Conservation (phyloP, 768 basidiomycete species). For the Leucocoprinus leucothites region DNA sequence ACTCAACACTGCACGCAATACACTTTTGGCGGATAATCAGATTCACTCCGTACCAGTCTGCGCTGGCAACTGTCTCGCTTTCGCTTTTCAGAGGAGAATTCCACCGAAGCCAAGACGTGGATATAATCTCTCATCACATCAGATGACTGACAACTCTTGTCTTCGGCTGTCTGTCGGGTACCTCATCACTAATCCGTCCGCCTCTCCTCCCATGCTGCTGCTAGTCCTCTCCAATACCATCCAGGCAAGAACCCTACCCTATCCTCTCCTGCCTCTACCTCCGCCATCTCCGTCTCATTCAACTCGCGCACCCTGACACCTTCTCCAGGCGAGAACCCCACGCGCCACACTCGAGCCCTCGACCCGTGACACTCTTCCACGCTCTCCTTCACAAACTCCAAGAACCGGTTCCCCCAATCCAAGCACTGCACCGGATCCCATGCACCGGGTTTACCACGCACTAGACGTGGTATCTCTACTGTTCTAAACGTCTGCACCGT, state of each 20-base stretch:
- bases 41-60: too few relatives aligned
- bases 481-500: slow-evolving; percentile 75
- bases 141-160: slow-evolving; percentile 12
- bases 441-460: slow-evolving; percentile 67
- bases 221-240: slow-evolving; percentile 43
- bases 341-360: slow-evolving; percentile 58
- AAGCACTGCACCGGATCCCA: slow-evolving; percentile 81
- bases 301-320: slow-evolving; percentile 55
- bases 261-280: slow-evolving; percentile 66
- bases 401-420: slow-evolving; percentile 65
- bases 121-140: slow-evolving; percentile 6
- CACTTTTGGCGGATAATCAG: too few relatives aligned
- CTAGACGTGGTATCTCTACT: slow-evolving; percentile 71
- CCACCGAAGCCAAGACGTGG: too few relatives aligned
- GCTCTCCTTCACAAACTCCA: slow-evolving; percentile 48
- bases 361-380: slow-evolving; percentile 17
- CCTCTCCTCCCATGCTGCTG: background rate
- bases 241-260: slow-evolving; percentile 76
- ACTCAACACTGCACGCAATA: too few relatives aligned
- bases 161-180: too few relatives aligned
- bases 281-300: slow-evolving; percentile 44
- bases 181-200: background rate
- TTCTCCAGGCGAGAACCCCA: slow-evolving; percentile 54
- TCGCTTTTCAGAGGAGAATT: too few relatives aligned
- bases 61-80: too few relatives aligned